Base-by-base conservation (phyloP, 352 stramenopile genomes). In the Thalassiosira mediterranea region DNA sequence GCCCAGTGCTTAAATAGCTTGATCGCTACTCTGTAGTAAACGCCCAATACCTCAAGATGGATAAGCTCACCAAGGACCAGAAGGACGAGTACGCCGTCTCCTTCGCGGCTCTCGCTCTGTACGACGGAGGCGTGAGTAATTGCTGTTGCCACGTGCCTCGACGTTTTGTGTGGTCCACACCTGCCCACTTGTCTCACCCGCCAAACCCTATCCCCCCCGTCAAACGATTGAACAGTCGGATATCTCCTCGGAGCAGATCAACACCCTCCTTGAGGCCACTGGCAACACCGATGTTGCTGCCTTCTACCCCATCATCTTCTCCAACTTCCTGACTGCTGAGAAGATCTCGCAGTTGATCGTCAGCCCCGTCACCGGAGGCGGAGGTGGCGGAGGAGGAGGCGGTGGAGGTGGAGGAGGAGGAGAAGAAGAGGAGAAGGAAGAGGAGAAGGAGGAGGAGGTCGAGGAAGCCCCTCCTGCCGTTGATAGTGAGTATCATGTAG, bases 231-330 rank as follows among this genome's bases (percentile, higher is more conserved):
- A 23, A 64, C 49, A 94, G 82, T 90, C 91, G 51, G 92, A 96
- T 53, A 88, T 96, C 65, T 89, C 83, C 31, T 89, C 81, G 4
- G 82, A 87, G 69, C 84, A 90, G 77, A 89, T 90, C 74, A 83
- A 67, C 37, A 71, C 71, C 44, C 70, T 92, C n/a, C 65, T 89
- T 2, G 79, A 92, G 62, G 82, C 83, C n/a, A 90, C 84, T n/a
- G 83, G 87, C 23, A 92, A 89, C 56, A 88, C 63, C 1, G 87
- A 90, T 42, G 93, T 96, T 26, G 91, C 95, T 63, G 81, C 89
- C 34, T 97, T 95, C 76, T 96, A 94, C 84, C 90, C 91, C 44
- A 94, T 94, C 48, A 93, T 97, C 66, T 96, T 96, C 61, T 71
- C 91, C 37, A 93, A 93, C 67, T 95, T 92, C 76, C 76, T 96